Evolutionary conservation across 148 eudicot species (phyloP), one percentile per base, ranked within the genome.

Genomic region (Camellia sinensis): DNA sequence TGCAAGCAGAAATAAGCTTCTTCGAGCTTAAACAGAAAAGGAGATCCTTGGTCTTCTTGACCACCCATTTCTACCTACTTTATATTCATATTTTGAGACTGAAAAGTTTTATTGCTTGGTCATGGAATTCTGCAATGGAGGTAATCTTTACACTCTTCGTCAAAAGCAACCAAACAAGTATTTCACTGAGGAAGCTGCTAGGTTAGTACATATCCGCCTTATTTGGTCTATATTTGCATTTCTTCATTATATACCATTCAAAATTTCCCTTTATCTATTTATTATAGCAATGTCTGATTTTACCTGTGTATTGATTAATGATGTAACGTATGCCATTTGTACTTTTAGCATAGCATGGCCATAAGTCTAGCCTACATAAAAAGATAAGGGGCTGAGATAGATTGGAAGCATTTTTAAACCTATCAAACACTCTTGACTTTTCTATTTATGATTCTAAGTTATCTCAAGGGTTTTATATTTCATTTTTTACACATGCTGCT

Each of bases 71-170:
- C 81, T 94, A 85, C 98, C 98, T 12, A 94, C 98, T 64, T 82
- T 94, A 7, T 94, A 94, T 79, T 71, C 94, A 0, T 90, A 92
- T 76, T 94, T 94, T 76, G 98, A 94, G 83, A 92, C 94, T 0
- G 98, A 94, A 5, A 94, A 94, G 62, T 90, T 92, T 76, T 90
- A 92, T 71, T 94, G 98, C 88, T 88, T 94, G 84, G 92, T 94
- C n/a, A 94, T 94, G 97, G 98, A 94, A 83, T 94, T 94, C 68
- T 94, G 98, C 50, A 92, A 94, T 78, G 98, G 98, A 17, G 98
- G 98, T 52, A 94, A 94, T 80, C 93, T 94, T 81, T 94, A 94
- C 67, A 88, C 92, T 14, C 93, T 94, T n/a, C 81, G 98, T 46
- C 98, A 94, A 76, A 94, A 92, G 85, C 98, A 94, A 79, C 92